Evolutionary conservation across 2,329 filamentous ascomycete species (phyloP).

Genomic region (Calonectria honghensis): DNA sequence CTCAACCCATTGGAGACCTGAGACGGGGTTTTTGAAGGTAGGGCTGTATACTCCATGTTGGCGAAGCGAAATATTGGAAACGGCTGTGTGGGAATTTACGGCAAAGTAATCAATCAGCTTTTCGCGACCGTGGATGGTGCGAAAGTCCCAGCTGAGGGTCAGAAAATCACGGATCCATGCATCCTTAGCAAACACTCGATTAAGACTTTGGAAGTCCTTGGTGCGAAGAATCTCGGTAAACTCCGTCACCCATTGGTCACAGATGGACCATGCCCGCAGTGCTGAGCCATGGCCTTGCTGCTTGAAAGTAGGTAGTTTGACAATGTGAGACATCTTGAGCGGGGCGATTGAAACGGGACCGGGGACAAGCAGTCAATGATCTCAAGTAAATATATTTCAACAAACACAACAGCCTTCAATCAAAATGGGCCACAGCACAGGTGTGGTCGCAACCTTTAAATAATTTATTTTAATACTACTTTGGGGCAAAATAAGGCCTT

Average conservation of each 20-base stretch:
- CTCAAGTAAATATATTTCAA: neutral
- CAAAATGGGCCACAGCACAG: neutral
- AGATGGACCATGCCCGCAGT: neutral
- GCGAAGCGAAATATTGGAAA: conserved; percentile 32
- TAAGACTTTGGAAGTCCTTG: neutral
- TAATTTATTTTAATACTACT: neutral
- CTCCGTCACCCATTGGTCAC: neutral
- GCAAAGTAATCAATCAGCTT: conserved; percentile 20
- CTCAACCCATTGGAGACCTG: conserved; percentile 24
- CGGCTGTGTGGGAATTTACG: conserved; percentile 21
- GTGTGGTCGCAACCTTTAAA: neutral
- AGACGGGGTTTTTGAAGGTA: neutral
- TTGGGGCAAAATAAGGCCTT: neutral
- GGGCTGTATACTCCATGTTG: conserved; percentile 27
- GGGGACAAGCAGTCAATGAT: neutral
- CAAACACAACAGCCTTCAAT: neutral
- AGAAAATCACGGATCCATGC: conserved; percentile 57
- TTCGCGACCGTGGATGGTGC: conserved; percentile 49
- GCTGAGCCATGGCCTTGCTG: neutral
- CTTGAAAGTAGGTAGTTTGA: neutral
- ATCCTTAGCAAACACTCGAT: conserved; percentile 47
- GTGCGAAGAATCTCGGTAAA: neutral
- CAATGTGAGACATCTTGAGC: neutral
- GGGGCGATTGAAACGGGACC: neutral
- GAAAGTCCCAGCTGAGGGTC: conserved; percentile 55